phyloP scores from a whole-genome alignment of 345 rosid genomes.

The Pistacia integerrima region DNA sequence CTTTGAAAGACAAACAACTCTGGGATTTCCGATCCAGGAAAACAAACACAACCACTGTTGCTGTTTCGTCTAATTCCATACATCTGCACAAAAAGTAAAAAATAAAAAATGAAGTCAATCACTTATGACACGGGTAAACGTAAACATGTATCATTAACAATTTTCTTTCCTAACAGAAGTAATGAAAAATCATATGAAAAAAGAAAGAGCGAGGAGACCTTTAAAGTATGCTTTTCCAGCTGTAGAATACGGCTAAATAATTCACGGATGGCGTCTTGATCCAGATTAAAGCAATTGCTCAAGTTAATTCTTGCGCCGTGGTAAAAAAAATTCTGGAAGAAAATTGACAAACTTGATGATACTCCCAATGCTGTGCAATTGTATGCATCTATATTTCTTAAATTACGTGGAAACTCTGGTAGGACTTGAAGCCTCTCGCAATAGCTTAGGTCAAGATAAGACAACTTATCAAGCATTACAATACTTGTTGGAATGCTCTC shows the following conservation, averaged over 20 bases:
- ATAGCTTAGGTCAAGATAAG: slow-evolving; percentile 12
- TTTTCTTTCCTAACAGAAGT: too few species aligned
- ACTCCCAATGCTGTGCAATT: slow-evolving; percentile 26
- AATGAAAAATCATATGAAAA: not conserved
- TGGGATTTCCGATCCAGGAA: slow-evolving; percentile 11
- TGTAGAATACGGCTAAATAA: too few species aligned
- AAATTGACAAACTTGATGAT: not conserved
- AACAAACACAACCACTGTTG: not conserved
- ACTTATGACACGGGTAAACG: too few species aligned
- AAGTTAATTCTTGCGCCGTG: not conserved
- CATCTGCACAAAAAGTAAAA: not conserved
- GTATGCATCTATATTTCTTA: slow-evolving; percentile 13
- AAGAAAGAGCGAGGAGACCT: not conserved
- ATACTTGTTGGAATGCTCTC: slow-evolving; percentile 30
- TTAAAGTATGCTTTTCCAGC: too few species aligned
- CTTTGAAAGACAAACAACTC: not conserved
- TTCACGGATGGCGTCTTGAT: not conserved
- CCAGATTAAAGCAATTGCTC: not conserved
- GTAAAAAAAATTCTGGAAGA: not conserved
- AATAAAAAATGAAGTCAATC: not conserved
- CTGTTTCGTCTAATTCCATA: too few species aligned
- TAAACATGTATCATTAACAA: too few species aligned
- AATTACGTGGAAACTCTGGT: slow-evolving; percentile 32
- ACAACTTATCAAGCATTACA: slow-evolving; percentile 25
- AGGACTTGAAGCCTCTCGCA: slow-evolving; percentile 37